Conservation (phyloP, 495 filamentous ascomycete genomes). For the Aspergillus bridgeri region DNA sequence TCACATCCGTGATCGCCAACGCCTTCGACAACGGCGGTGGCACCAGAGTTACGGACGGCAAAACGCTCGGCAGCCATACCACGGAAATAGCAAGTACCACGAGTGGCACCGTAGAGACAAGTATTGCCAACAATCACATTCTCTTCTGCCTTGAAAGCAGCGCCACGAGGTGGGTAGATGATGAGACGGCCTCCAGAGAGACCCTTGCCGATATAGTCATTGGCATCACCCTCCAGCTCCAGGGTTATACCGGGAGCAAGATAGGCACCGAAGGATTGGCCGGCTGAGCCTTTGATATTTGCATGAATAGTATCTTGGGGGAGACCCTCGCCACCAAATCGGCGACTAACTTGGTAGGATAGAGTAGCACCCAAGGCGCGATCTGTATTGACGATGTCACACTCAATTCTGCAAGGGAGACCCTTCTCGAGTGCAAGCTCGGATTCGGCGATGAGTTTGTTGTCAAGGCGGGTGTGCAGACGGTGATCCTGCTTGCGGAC, state of each 20-base stretch:
- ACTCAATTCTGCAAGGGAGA: conserved; percentile 90
- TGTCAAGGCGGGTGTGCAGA: conserved; percentile 91
- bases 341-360: conserved; percentile 93
- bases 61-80: conserved; percentile 97
- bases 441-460: conserved; percentile 97
- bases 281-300: conserved; percentile 97
- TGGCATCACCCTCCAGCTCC: conserved; percentile 95
- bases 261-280: conserved; percentile 96
- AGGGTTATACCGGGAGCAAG: conserved; percentile 93
- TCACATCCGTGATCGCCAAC: conserved; percentile 98
- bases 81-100: conserved; percentile 94
- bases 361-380: conserved; percentile 91
- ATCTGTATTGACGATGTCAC: conserved; percentile 97
- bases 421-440: conserved; percentile 97
- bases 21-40: conserved; percentile 94
- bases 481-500: conserved; percentile 97
- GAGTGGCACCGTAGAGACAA: conserved; percentile 95
- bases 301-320: conserved; percentile 95
- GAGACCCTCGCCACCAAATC: conserved; percentile 85
- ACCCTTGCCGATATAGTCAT: conserved; percentile 98
- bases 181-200: conserved; percentile 94
- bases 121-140: conserved; percentile 96
- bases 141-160: conserved; percentile 96
- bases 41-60: conserved; percentile 96
- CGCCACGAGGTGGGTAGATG: conserved; percentile 90